Base-by-base conservation (phyloP, 768 basidiomycete species). In the Mycena amicta region DNA sequence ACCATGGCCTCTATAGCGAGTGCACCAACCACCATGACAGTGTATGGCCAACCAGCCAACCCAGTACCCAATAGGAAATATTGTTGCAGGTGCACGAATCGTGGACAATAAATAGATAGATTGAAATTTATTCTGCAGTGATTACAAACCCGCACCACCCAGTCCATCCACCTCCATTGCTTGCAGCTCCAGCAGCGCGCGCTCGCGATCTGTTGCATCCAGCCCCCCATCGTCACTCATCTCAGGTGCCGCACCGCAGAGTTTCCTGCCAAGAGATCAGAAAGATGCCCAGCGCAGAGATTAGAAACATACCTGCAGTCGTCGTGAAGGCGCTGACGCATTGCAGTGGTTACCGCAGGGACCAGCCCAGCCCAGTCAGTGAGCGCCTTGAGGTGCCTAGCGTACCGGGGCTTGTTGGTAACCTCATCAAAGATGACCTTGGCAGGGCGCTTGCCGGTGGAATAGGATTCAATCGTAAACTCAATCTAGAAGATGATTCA, bases 401-500 rank as follows among this genome's bases (percentile, higher is more conserved):
- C 40, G 43, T 52, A 57, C n/a, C 52, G 51, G 0, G 28, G 23
- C 27, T 53, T 53, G 12, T 59, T 33, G 22, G 18, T 3, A 2
- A 30, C 30, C 29, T 52, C 57, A 20, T 59, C 51, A 39, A 59
- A 59, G 1, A 29, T 29, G 2, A 18, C 57, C 11, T 47, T 26
- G n/a, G 45, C n/a, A 18, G 45, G 53, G 1, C 51, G 43, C 22
- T 45, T 8, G 15, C 62, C 65, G 18, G 52, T 63, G 15, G n/a
- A 23, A n/a, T 53, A 63, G 29, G 51, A 49, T 6, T 63, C 57
- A 25, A 66, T 58, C 41, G 53, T 40, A 37, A 56, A 61, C 29
- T 60, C 57, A 39, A 60, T 55, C 63, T 64, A 50, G 18, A 25
- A 47, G 3, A 31, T 31, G 16, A 37, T 37, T 45, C 37, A 27